Base-by-base conservation (phyloP, 306 rosid species). In the Abrus precatorius region DNA sequence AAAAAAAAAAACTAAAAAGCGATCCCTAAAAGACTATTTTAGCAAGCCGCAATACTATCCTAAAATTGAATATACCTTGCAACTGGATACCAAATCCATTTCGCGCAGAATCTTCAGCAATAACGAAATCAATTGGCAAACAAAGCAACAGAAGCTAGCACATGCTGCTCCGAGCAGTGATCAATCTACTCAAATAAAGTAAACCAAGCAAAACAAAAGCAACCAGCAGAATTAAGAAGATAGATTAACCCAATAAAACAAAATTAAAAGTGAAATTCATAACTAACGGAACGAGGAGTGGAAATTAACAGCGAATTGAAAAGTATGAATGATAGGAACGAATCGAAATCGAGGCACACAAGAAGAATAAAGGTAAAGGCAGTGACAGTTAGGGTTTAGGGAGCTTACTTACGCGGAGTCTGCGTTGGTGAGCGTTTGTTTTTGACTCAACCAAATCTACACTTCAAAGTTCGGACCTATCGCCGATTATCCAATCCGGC, bases 61-160 rank as follows among this genome's bases (percentile, higher is more conserved):
- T 20, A 20, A 43, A 78, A 47, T 0, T 5, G 33, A 78, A 32
- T 38, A 81, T 89, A 94, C 97, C 98, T 94, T 87, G 84, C 97
- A 92, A 83, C 83, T 92, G 68, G 92, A 80, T 38, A 86, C 88
- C 86, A 87, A 84, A 87, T 94, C 98, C 98, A 94, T 94, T 67
- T 53, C 41, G 79, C 79, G 36, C 72, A 75, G 60, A 83, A 74
- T 82, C 90, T 57, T 80, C 86, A 48, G 72, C 89, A 79, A 87
- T 20, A 74, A 60, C 84, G 66, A 75, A 56, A 65, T 61, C 73
- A 75, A 80, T 30, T 77, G 9, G 50, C 78, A 59, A 81, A 56
- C 63, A 36, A 83, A 60, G 63, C 76, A 47, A 47, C 32, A 54
- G 69, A 77, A 76, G 86, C 85, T 67, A 85, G 36, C 56, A 61